Evolutionary conservation across 495 filamentous ascomycete species (phyloP).

Genomic region (Viridothelium virens): DNA sequence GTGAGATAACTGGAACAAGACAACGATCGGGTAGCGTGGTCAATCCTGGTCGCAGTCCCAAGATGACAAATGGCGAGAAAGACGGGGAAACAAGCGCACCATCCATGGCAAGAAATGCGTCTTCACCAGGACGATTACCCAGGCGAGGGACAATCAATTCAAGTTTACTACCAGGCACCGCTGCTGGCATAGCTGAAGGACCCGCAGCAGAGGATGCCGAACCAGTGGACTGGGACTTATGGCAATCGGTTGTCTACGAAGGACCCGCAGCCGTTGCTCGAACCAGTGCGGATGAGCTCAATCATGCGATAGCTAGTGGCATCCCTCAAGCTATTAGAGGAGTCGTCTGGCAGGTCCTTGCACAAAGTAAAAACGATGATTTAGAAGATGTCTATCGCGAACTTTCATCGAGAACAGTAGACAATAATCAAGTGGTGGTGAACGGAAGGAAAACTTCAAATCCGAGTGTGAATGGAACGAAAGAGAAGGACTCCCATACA

Average conservation of each 20-base stretch:
- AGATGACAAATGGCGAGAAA: background rate
- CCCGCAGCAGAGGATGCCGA: slow-evolving; percentile 59
- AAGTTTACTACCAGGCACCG: slow-evolving; percentile 71
- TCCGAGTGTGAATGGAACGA: slow-evolving; percentile 39
- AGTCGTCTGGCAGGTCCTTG: slow-evolving; percentile 95
- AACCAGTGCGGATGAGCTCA: slow-evolving; percentile 79
- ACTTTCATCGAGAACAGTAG: slow-evolving; percentile 34
- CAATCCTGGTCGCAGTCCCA: background rate
- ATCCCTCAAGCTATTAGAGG: slow-evolving; percentile 92
- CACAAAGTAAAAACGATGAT: slow-evolving; percentile 85
- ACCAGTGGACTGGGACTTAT: slow-evolving; percentile 92
- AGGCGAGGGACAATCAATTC: slow-evolving; percentile 38
- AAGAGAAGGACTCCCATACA: slow-evolving; percentile 54
- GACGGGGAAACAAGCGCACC: background rate
- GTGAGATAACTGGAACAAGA: background rate
- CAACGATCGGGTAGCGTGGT: background rate
- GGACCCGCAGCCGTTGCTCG: slow-evolving; percentile 78
- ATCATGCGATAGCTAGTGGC: slow-evolving; percentile 80
- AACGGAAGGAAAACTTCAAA: slow-evolving; percentile 21
- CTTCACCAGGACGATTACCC: background rate
- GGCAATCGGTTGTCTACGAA: slow-evolving; percentile 92
- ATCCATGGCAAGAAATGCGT: background rate
- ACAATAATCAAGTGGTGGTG: background rate
- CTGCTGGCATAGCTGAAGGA: slow-evolving; percentile 63
- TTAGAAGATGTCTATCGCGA: slow-evolving; percentile 83